These are phyloP conservation scores for Verticillium albo-atrum DNA, from an alignment of 2,329 filamentous ascomycete species.

Conservation along the genomic window DNA sequence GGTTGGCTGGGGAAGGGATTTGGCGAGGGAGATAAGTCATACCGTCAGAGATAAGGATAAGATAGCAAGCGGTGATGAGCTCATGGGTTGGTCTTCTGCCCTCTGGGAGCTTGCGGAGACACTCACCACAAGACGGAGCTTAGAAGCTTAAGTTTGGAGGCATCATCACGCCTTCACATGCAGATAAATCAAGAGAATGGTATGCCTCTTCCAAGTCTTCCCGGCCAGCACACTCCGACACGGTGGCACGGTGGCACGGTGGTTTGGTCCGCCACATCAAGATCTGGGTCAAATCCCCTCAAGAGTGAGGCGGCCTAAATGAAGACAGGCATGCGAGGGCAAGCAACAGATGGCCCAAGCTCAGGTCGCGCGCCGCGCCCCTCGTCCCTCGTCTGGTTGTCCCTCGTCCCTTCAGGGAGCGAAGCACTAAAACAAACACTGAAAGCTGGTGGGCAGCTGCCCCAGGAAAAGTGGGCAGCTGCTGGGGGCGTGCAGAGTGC, in stretches of 20 bases:
- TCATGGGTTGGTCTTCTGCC: background rate
- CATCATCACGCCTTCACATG: no score
- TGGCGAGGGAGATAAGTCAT: background rate
- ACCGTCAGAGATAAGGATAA: background rate
- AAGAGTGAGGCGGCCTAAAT: background rate
- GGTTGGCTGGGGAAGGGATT: background rate
- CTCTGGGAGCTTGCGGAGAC: background rate
- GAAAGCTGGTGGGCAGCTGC: background rate
- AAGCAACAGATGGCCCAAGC: constrained; percentile 1
- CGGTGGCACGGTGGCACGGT: no score
- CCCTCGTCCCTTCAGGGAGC: no score
- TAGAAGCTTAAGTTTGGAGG: background rate
- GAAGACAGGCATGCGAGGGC: background rate
- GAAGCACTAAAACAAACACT: background rate
- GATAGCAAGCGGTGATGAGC: background rate
- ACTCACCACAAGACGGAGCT: background rate
- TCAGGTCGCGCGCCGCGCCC: no score
- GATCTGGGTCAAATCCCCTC: background rate
- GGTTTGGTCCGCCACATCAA: no score
- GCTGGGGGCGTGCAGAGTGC: background rate
- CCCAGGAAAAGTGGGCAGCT: background rate
- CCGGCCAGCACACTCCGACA: no score
- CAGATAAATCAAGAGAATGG: no score
- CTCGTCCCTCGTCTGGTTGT: no score
- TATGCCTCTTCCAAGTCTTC: no score